These are phyloP conservation scores for Boletellus dicymbophilus DNA, from an alignment of 1,284 basidiomycete species.

Conservation along the genomic window DNA sequence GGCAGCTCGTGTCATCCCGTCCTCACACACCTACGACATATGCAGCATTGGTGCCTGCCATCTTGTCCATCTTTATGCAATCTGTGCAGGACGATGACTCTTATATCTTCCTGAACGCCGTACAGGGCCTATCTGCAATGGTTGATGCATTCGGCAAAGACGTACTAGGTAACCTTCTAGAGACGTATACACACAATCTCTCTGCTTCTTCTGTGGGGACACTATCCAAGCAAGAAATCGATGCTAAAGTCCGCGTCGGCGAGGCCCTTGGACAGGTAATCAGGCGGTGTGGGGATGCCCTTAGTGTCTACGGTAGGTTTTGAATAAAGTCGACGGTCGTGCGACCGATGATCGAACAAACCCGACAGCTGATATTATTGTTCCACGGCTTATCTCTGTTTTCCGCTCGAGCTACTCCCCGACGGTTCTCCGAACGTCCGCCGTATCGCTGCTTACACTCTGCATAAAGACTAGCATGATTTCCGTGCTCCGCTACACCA, in stretches of 20 bases:
- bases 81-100: slow-evolving; percentile 91
- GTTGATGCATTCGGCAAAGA: slow-evolving; percentile 78
- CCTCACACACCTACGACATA: slow-evolving; percentile 23
- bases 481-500: slow-evolving; percentile 63
- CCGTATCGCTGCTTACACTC: slow-evolving; percentile 80
- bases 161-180: slow-evolving; percentile 66
- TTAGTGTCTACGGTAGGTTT: slow-evolving; percentile 70
- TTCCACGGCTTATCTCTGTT: slow-evolving; percentile 67
- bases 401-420: slow-evolving; percentile 64
- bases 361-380: slow-evolving; percentile 62
- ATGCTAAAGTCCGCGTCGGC: slow-evolving; percentile 80
- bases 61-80: slow-evolving; percentile 87
- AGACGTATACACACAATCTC: slow-evolving; percentile 59
- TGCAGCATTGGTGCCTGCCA: slow-evolving; percentile 74
- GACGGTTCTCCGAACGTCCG: slow-evolving; percentile 76
- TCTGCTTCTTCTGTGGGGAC: slow-evolving; percentile 48
- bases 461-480: slow-evolving; percentile 66
- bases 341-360: slow-evolving; percentile 6
- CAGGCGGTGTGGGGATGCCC: slow-evolving; percentile 68
- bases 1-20: slow-evolving; percentile 64
- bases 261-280: slow-evolving; percentile 88
- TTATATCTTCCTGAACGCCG: slow-evolving; percentile 92
- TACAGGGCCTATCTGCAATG: slow-evolving; percentile 86
- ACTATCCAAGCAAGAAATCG: slow-evolving; percentile 69
- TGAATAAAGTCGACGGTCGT: slow-evolving; percentile 1